Percentiles rank a stretch among this genome's conserved stretches.
These are phyloP conservation scores for Testicularia cyperi DNA, from an alignment of 1,284 basidiomycete species.

Conservation along the genomic window DNA sequence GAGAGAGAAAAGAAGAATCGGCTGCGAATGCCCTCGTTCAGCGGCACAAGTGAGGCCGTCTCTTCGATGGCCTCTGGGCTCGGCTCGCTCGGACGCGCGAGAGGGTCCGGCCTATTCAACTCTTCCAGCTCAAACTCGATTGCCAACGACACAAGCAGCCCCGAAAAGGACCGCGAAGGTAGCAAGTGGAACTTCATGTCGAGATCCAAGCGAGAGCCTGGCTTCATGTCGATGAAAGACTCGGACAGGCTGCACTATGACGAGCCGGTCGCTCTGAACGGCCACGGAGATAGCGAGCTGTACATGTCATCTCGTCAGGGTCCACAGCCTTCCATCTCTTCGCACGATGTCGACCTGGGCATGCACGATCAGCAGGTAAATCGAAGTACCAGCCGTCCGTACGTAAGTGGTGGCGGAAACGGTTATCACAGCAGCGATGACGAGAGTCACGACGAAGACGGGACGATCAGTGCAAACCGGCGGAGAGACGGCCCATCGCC, in stretches of 20 bases:
- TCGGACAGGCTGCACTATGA: background rate
- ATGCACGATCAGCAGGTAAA: no score
- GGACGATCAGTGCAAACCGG: no score
- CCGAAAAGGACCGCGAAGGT: conserved; percentile 20
- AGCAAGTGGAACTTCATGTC: conserved; percentile 31
- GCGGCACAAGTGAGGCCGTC: conserved; percentile 17
- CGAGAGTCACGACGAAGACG: background rate
- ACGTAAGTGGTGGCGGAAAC: no score
- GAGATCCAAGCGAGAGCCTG: conserved; percentile 15
- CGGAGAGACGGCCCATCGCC: conserved; percentile 11
- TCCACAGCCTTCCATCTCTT: conserved; percentile 4
- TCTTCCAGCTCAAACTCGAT: no score
- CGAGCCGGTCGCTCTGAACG: no score
- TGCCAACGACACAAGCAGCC: conserved; percentile 1
- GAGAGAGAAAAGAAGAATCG: conserved; percentile 14
- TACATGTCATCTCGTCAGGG: no score
- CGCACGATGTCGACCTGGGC: conserved; percentile 14
- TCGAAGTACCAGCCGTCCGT: no score
- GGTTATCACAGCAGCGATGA: no score
- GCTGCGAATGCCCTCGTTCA: conserved; percentile 33
- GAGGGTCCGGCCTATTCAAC: conserved; percentile 5
- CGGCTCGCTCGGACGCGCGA: conserved; percentile 18
- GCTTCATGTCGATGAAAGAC: conserved; percentile 29
- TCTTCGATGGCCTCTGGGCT: conserved; percentile 20
- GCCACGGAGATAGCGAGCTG: background rate